Conservation (phyloP, 148 eudicot species). For the Polygonum maritimum region DNA sequence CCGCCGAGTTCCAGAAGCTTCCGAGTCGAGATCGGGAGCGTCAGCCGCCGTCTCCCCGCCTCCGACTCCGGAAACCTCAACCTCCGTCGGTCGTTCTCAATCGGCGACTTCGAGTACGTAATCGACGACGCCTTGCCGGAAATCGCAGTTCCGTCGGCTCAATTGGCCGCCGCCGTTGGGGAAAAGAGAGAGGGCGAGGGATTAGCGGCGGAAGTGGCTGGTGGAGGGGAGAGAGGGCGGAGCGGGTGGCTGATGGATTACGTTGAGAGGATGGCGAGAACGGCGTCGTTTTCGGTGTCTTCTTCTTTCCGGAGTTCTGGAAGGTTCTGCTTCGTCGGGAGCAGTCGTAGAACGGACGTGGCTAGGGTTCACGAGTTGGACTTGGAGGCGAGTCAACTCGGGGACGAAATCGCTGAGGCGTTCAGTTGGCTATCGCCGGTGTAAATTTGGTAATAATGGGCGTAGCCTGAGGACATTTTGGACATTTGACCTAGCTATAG, state of each 20-base stretch:
- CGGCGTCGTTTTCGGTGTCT: slow-evolving; percentile 31
- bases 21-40: slow-evolving; percentile 63
- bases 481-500: background rate
- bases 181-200: too few species aligned
- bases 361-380: slow-evolving; percentile 27
- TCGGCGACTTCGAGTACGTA: slow-evolving; percentile 67
- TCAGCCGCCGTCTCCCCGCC: slow-evolving; percentile 34
- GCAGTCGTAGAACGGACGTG: slow-evolving; percentile 47
- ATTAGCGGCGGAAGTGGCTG: slow-evolving; percentile 16
- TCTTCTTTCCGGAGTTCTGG: slow-evolving; percentile 70
- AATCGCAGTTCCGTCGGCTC: slow-evolving; percentile 22
- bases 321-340: slow-evolving; percentile 48
- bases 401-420: slow-evolving; percentile 52
- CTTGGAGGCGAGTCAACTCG: slow-evolving; percentile 45
- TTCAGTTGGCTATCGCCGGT: background rate
- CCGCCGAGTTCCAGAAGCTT: slow-evolving; percentile 32
- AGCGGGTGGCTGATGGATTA: slow-evolving; percentile 65
- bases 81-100: slow-evolving; percentile 38
- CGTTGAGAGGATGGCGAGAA: slow-evolving; percentile 26
- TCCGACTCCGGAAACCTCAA: slow-evolving; percentile 22
- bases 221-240: slow-evolving; percentile 25
- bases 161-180: slow-evolving; percentile 11
- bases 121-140: slow-evolving; percentile 39
- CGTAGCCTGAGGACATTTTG: background rate
- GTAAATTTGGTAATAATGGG: slow-evolving; percentile 23